Conservation (phyloP, 495 filamentous ascomycete species). For the Neurospora sp. region DNA sequence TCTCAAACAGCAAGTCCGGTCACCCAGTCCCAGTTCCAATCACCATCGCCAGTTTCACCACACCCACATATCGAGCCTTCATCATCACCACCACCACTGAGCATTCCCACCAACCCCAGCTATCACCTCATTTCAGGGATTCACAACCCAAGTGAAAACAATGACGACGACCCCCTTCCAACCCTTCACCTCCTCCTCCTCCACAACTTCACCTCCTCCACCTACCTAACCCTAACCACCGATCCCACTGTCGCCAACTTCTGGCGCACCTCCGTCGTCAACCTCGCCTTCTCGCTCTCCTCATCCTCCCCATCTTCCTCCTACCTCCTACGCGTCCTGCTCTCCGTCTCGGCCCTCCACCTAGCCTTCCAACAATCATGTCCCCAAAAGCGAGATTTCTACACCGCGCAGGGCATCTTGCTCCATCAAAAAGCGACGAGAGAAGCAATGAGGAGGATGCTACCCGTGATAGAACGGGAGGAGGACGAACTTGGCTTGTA, state of each 20-base stretch:
- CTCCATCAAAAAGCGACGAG: constrained; percentile 37
- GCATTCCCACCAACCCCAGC: neutral
- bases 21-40: neutral
- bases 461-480: constrained; percentile 2
- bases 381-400: constrained; percentile 28
- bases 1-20: neutral
- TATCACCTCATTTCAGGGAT: neutral
- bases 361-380: constrained; percentile 31
- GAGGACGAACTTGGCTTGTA: constrained; percentile 17
- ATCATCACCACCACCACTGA: neutral
- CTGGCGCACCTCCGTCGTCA: constrained; percentile 26
- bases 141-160: neutral
- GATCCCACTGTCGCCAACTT: constrained; percentile 24
- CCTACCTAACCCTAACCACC: constrained; percentile 26
- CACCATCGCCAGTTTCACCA: neutral
- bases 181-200: constrained; percentile 32
- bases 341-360: constrained; percentile 45
- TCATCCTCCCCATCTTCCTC: constrained; percentile 18
- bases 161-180: constrained; percentile 14
- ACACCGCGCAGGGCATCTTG: constrained; percentile 40
- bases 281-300: constrained; percentile 27
- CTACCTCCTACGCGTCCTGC: constrained; percentile 46
- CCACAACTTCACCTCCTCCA: constrained; percentile 32
- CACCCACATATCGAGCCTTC: neutral
- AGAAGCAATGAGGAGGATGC: constrained; percentile 19